Evolutionary conservation across 495 filamentous ascomycete species (phyloP).

Genomic region (Talaromyces trachyspermus): DNA sequence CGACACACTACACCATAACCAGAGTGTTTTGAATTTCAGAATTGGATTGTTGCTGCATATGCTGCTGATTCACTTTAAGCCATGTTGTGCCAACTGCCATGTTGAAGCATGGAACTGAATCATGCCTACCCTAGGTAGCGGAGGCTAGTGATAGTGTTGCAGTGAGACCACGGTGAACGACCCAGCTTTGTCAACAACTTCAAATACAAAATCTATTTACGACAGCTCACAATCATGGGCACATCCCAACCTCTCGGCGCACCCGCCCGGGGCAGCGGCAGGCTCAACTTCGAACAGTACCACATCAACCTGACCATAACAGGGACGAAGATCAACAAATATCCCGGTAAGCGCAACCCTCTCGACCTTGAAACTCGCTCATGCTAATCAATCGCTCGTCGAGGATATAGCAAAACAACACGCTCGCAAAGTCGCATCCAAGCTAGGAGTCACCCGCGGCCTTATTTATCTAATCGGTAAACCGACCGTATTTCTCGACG

Average conservation of each 20-base stretch:
- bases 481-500: slow-evolving; percentile 62
- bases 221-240: slow-evolving; percentile 5
- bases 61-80: no score
- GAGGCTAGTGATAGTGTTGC: no score
- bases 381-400: background rate
- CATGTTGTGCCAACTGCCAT: background rate
- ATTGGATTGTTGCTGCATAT: background rate
- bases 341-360: slow-evolving; percentile 28
- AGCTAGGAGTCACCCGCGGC: slow-evolving; percentile 54
- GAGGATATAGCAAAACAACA: slow-evolving; percentile 63
- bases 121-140: no score
- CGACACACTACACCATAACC: no score
- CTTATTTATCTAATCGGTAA: slow-evolving; percentile 81
- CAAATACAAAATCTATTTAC: no score
- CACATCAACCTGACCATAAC: slow-evolving; percentile 25
- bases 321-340: slow-evolving; percentile 32
- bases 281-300: slow-evolving; percentile 7
- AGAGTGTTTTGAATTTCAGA: background rate
- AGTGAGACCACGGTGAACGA: no score
- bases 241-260: background rate
- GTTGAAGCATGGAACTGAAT: background rate
- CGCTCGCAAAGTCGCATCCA: slow-evolving; percentile 61
- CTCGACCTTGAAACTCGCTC: background rate
- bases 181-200: background rate
- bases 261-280: background rate